Evolutionary conservation across 345 rosid genomes (phyloP).

Genomic region (Salix udensis): DNA sequence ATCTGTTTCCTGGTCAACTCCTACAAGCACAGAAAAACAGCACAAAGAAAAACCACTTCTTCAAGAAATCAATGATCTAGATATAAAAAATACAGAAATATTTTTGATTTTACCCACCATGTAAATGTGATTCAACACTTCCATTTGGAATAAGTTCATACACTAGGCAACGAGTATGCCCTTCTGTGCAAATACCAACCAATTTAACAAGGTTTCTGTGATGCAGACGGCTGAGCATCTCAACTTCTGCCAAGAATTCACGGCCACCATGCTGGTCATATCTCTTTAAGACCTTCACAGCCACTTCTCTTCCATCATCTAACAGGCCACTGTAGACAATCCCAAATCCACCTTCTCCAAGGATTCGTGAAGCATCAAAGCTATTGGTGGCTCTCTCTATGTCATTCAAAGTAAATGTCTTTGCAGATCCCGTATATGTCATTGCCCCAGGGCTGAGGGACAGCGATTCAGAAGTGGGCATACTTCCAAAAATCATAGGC

Average conservation of each 20-base stretch:
- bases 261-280: slow-evolving; percentile 54
- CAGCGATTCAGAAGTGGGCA: slow-evolving; percentile 32
- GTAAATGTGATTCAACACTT: slow-evolving; percentile 69
- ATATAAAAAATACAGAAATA: background rate
- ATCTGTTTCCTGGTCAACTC: slow-evolving; percentile 42
- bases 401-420: slow-evolving; percentile 41
- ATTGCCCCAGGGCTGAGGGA: slow-evolving; percentile 38
- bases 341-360: slow-evolving; percentile 81
- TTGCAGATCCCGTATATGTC: slow-evolving; percentile 53
- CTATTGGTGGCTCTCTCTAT: slow-evolving; percentile 51
- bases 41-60: background rate
- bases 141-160: slow-evolving; percentile 71
- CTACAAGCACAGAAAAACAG: slow-evolving; percentile 30
- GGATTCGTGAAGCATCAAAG: slow-evolving; percentile 45
- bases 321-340: slow-evolving; percentile 52
- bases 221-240: slow-evolving; percentile 77
- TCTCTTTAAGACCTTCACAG: slow-evolving; percentile 71
- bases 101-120: slow-evolving; percentile 33
- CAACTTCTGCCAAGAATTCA: slow-evolving; percentile 73
- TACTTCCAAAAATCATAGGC: slow-evolving; percentile 19
- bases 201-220: slow-evolving; percentile 68
- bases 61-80: background rate
- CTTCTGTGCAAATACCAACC: slow-evolving; percentile 58
- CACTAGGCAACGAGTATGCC: slow-evolving; percentile 47
- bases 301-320: slow-evolving; percentile 57